phyloP scores from a whole-genome alignment of 352 stramenopile species.

The Pythium biforme region DNA sequence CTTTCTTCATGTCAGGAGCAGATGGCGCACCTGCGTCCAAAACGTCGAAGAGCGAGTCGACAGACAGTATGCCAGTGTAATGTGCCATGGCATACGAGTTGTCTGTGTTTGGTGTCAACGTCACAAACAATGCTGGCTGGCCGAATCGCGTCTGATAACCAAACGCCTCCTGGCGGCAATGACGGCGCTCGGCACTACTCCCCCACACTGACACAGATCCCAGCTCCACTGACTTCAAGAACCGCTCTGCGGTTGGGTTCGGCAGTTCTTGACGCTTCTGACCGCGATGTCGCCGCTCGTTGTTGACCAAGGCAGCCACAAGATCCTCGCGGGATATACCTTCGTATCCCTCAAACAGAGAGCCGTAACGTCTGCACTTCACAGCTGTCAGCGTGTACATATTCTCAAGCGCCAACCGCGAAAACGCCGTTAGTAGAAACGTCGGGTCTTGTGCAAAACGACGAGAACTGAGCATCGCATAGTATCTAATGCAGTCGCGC shows the following conservation, averaged over 20 bases:
- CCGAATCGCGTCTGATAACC: slow-evolving; percentile 16
- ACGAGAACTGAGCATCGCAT: slow-evolving; percentile 2
- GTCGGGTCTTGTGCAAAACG: slow-evolving; percentile 13
- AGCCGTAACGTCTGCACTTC: slow-evolving; percentile 1
- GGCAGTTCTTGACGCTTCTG: neutral
- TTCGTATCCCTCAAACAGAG: slow-evolving; percentile 11
- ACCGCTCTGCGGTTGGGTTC: neutral
- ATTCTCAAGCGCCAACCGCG: slow-evolving; percentile 6
- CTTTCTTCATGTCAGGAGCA: neutral
- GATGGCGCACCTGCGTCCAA: slow-evolving; percentile 1
- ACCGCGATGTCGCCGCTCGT: slow-evolving; percentile 12
- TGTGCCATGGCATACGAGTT: slow-evolving; percentile 19
- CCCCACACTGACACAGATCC: slow-evolving; percentile 20
- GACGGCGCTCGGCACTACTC: slow-evolving; percentile 7
- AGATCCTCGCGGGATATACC: slow-evolving; percentile 1
- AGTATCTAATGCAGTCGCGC: slow-evolving; percentile 12
- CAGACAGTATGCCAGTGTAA: slow-evolving; percentile 10
- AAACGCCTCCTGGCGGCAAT: slow-evolving; percentile 23
- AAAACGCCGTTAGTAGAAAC: slow-evolving; percentile 4
- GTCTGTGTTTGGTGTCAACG: slow-evolving; percentile 16
- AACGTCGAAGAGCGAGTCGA: slow-evolving; percentile 9
- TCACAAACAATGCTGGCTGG: slow-evolving; percentile 16
- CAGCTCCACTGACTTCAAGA: slow-evolving; percentile 16
- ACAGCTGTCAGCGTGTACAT: slow-evolving; percentile 15
- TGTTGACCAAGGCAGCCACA: neutral